Conservation (phyloP, 129 eudicot genomes). For the Glebionis coronaria region DNA sequence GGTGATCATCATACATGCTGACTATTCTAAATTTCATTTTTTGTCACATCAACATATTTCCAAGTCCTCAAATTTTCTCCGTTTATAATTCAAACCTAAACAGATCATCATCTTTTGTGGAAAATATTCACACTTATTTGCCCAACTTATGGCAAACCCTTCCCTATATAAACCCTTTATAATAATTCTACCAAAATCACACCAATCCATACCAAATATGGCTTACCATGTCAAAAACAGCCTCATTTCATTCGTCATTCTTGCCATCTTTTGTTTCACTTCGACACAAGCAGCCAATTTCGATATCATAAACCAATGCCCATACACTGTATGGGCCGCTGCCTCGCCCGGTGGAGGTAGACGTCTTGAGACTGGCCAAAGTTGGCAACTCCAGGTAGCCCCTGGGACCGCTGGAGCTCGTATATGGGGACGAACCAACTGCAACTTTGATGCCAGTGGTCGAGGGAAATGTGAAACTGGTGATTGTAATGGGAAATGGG, state of each 20-base stretch:
- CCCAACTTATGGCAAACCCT: constrained; percentile 5
- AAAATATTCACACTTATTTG: constrained; percentile 6
- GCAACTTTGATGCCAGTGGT: constrained; percentile 42
- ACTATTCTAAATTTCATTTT: too few species aligned
- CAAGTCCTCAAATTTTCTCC: too few species aligned
- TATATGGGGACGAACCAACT: constrained; percentile 43
- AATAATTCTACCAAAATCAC: neutral
- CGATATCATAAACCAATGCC: constrained; percentile 12
- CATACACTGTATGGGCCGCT: constrained; percentile 45
- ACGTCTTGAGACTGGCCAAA: constrained; percentile 37
- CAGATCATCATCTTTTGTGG: constrained; percentile 6
- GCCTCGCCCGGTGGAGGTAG: constrained; percentile 50
- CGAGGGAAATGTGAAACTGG: constrained; percentile 39
- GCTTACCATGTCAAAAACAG: neutral
- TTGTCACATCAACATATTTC: too few species aligned
- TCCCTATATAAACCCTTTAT: constrained; percentile 28
- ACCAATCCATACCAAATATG: constrained; percentile 15
- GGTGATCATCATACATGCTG: too few species aligned
- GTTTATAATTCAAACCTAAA: too few species aligned
- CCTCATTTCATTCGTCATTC: constrained; percentile 9
- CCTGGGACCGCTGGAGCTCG: constrained; percentile 42
- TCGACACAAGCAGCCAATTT: constrained; percentile 19
- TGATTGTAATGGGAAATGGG: too few species aligned
- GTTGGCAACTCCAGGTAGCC: constrained; percentile 34
- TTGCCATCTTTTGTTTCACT: constrained; percentile 14